These are phyloP conservation scores for Saturnispora diversa DNA, from an alignment of 805 yeast genomes.

Conservation along the genomic window DNA sequence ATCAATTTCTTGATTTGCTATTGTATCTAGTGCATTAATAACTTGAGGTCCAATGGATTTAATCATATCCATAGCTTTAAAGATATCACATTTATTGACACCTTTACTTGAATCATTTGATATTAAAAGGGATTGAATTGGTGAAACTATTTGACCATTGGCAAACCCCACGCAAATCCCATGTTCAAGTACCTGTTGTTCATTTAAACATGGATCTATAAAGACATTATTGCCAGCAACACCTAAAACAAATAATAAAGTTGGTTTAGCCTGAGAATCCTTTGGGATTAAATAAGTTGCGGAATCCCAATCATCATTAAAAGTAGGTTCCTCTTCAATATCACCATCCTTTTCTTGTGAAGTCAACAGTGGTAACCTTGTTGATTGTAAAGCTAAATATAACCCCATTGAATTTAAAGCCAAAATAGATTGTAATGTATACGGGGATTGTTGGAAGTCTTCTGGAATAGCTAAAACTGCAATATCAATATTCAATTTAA, in stretches of 20 bases:
- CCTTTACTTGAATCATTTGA: slow-evolving; percentile 48
- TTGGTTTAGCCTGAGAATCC: slow-evolving; percentile 47
- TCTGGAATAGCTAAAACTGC: slow-evolving; percentile 58
- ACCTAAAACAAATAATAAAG: slow-evolving; percentile 70
- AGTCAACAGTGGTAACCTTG: slow-evolving; percentile 63
- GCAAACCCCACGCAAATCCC: slow-evolving; percentile 72
- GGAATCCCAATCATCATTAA: slow-evolving; percentile 78
- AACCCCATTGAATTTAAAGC: slow-evolving; percentile 72
- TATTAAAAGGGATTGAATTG: slow-evolving; percentile 61
- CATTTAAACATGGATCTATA: slow-evolving; percentile 84
- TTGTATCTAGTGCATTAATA: slow-evolving; percentile 45
- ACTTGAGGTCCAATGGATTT: slow-evolving; percentile 55
- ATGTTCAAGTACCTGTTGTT: slow-evolving; percentile 80
- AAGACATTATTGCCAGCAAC: slow-evolving; percentile 59
- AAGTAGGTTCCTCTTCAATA: slow-evolving; percentile 83
- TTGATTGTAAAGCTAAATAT: slow-evolving; percentile 72
- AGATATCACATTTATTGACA: slow-evolving; percentile 38
- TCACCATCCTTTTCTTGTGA: slow-evolving; percentile 59
- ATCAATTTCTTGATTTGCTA: slow-evolving; percentile 34
- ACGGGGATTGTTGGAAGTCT: slow-evolving; percentile 39
- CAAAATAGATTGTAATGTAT: slow-evolving; percentile 50
- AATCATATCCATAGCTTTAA: slow-evolving; percentile 50
- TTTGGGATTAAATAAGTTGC: slow-evolving; percentile 40
- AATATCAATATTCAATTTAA: slow-evolving; percentile 71
- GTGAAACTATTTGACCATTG: slow-evolving; percentile 59